phyloP scores from a whole-genome alignment of 345 rosid species.

The Lumnitzera racemosa region DNA sequence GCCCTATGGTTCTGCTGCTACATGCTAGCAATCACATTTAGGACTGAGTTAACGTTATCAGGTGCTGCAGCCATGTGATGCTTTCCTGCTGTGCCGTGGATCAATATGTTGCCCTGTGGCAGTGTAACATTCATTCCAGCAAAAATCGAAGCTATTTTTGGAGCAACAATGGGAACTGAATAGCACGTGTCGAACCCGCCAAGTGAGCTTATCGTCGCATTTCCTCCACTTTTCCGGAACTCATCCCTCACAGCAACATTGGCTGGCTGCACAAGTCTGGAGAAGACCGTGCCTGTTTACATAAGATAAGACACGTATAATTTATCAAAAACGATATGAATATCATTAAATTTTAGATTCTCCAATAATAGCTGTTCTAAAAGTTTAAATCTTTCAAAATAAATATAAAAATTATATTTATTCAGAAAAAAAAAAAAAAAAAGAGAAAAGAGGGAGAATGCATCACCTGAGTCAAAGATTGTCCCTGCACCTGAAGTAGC shows the following conservation, averaged over 20 bases:
- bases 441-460: not conserved
- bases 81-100: slow-evolving; percentile 78
- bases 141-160: slow-evolving; percentile 75
- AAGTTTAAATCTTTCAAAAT: no score
- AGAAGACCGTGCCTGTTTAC: slow-evolving; percentile 64
- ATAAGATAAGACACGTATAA: not conserved
- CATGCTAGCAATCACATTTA: slow-evolving; percentile 90
- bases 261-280: slow-evolving; percentile 66
- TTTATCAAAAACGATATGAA: not conserved
- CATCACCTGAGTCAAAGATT: slow-evolving; percentile 79
- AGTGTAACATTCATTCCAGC: slow-evolving; percentile 84
- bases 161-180: slow-evolving; percentile 54
- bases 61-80: slow-evolving; percentile 80
- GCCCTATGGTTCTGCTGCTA: slow-evolving; percentile 95
- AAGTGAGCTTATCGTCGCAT: slow-evolving; percentile 46
- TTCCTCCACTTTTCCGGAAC: slow-evolving; percentile 50
- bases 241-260: slow-evolving; percentile 65
- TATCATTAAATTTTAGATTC: not conserved
- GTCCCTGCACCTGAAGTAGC: slow-evolving; percentile 83
- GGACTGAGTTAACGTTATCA: slow-evolving; percentile 69
- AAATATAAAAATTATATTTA: no score
- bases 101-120: slow-evolving; percentile 63
- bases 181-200: slow-evolving; percentile 99
- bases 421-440: not conserved
- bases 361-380: no score